A percentile compares a stretch with the other conserved stretches of the same genome.
Evolutionary conservation across 441 rosid species (phyloP).

Genomic region (Pelargonium cotyledonis): DNA sequence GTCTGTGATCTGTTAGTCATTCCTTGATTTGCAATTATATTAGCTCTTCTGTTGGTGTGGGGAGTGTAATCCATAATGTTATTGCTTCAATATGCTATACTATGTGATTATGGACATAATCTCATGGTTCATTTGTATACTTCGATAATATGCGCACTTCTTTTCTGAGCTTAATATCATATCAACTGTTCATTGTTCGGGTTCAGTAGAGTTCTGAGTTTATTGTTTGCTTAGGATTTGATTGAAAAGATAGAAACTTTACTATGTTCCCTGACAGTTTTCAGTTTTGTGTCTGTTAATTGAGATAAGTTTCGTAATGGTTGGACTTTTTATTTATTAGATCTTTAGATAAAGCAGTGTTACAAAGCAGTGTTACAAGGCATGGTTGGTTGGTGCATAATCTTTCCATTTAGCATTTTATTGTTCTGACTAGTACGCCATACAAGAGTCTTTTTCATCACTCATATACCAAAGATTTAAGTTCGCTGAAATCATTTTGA

Average conservation of each 20-base stretch:
- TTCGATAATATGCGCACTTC: not conserved
- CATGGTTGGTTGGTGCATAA: not conserved
- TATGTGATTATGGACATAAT: not conserved
- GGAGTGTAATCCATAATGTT: not conserved
- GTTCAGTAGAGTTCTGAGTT: not conserved
- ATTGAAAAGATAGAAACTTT: not conserved
- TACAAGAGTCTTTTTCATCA: not conserved
- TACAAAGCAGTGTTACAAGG: not conserved
- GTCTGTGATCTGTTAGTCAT: no score
- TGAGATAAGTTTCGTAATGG: not conserved
- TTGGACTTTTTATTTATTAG: not conserved
- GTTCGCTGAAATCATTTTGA: not conserved
- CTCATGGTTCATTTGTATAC: no score
- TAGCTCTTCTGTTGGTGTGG: no score
- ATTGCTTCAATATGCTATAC: not conserved
- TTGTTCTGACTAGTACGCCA: no score
- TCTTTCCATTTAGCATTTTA: no score
- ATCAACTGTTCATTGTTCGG: not conserved
- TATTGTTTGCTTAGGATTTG: not conserved
- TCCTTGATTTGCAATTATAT: no score
- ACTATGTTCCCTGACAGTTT: not conserved
- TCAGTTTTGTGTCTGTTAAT: not conserved
- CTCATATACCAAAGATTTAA: not conserved
- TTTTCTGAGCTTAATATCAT: no score
- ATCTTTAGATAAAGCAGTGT: no score